Conservation (phyloP, 441 rosid genomes). For the Theobroma grandiflorum region DNA sequence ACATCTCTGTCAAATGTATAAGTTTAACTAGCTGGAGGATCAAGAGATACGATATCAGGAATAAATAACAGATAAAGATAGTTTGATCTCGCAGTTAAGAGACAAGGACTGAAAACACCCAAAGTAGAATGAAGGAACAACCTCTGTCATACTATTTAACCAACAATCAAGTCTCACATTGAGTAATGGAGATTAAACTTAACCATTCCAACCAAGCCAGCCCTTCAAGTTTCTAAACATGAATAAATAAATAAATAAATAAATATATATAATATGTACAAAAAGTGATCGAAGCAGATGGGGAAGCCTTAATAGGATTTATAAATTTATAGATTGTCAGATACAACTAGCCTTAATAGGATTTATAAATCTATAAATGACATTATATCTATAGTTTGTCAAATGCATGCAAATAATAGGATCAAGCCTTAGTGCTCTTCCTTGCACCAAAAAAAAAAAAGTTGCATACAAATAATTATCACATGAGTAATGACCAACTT, state of each 20-base stretch:
- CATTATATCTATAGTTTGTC: not conserved
- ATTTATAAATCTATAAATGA: too few relatives aligned
- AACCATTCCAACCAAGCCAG: not conserved
- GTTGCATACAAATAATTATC: not conserved
- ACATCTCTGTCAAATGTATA: constrained; percentile 61
- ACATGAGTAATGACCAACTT: not conserved
- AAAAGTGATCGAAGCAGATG: not conserved
- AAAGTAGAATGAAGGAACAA: not conserved
- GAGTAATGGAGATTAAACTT: not conserved
- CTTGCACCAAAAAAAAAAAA: not conserved
- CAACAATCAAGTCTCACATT: not conserved
- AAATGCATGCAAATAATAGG: not conserved
- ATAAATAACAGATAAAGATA: not conserved
- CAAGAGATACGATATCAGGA: constrained; percentile 27
- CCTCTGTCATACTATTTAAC: not conserved
- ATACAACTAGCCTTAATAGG: too few relatives aligned
- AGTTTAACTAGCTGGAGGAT: constrained; percentile 68
- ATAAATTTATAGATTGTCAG: too few relatives aligned
- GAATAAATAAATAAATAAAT: too few relatives aligned
- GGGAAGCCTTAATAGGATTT: not conserved
- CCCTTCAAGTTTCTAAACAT: not conserved
- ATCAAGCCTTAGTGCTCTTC: not conserved
- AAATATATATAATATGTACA: not conserved
- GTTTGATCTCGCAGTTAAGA: not conserved
- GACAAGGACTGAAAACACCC: not conserved